phyloP scores from a whole-genome alignment of 306 rosid genomes.

The Quercus dentata region DNA sequence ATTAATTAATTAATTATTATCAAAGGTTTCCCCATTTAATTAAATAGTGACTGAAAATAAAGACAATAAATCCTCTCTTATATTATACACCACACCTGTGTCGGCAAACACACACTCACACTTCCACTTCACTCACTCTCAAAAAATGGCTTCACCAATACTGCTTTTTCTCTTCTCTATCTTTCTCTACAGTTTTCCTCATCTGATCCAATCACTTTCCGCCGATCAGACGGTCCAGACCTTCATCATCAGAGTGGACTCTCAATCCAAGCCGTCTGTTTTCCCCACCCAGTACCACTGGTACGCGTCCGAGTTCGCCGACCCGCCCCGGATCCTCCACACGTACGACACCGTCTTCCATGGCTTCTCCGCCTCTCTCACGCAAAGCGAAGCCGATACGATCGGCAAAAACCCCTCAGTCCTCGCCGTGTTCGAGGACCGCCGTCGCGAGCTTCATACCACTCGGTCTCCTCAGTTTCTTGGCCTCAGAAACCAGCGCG shows the following conservation, averaged over 20 bases:
- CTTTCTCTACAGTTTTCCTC: conserved; percentile 8
- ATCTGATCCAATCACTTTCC: conserved; percentile 4
- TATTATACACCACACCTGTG: conserved; percentile 6
- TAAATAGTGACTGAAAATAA: neutral
- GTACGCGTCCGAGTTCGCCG: conserved; percentile 69
- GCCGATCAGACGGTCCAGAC: conserved; percentile 33
- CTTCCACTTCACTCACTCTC: conserved; percentile 10
- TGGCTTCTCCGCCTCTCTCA: conserved; percentile 82
- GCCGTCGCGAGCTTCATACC: conserved; percentile 75
- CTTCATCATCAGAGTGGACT: conserved; percentile 64
- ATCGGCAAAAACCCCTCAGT: conserved; percentile 51
- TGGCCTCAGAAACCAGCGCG: conserved; percentile 85
- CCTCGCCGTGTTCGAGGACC: conserved; percentile 71
- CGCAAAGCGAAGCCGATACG: conserved; percentile 32
- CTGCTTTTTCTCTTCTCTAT: conserved; percentile 27
- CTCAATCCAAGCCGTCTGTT: conserved; percentile 60
- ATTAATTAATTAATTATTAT: neutral
- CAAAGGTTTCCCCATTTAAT: neutral
- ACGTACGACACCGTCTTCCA: conserved; percentile 74
- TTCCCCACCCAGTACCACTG: conserved; percentile 81
- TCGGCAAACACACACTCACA: conserved; percentile 8
- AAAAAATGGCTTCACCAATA: neutral
- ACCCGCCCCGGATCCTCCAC: conserved; percentile 57
- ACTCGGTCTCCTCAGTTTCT: conserved; percentile 95
- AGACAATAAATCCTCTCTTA: conserved; percentile 5